Base-by-base conservation (phyloP, 306 rosid genomes). In the Alnus glutinosa region DNA sequence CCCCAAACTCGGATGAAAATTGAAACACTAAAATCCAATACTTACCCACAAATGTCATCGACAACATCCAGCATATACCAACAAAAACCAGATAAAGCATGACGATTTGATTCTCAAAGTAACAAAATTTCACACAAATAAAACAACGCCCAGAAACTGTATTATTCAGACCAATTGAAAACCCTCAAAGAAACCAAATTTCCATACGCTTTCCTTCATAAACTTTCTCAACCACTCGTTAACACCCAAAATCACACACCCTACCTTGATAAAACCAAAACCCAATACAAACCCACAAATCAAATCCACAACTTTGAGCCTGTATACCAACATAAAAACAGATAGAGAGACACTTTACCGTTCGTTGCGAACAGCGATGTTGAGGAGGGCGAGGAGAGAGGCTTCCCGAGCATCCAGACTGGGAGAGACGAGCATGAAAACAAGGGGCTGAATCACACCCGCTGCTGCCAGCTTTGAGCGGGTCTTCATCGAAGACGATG, bases 371-470 rank as follows among this genome's bases (percentile, higher is more conserved):
- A 89, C 97, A 23, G 98, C 98, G 55, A 93, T 95, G 68, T 93
- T 93, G 85, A 93, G 98, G 51, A 93, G 95, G 32, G 97, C 98
- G 32, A 93, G 97, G 62, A 93, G 95, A 76, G 98, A 88, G 73
- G 94, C 89, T 58, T 93, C 86, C 23, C 93, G 92, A 1, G 98
- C 97, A 52, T 90, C 95, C 23, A 89, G 84, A 81, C 86, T 82
- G 16, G 88, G 86, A 61, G 97, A 89, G 74, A 89, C 88, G 39
- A 93, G 97, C 98, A 93, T 93, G 76, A 78, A 77, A 44, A 93
- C 92, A 30, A 93, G 87, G 1, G 97, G 98, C 74, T 87, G 91
- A 79, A 93, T 89, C 50, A 93, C 94, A 63, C 93, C 97, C 0
- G 91, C 83, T 23, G 91, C 91, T 5, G 92, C 97, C 12, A 93